Conservation (phyloP, 225 moss, liverwort and hornwort species). For the Straminergon stramineum region DNA sequence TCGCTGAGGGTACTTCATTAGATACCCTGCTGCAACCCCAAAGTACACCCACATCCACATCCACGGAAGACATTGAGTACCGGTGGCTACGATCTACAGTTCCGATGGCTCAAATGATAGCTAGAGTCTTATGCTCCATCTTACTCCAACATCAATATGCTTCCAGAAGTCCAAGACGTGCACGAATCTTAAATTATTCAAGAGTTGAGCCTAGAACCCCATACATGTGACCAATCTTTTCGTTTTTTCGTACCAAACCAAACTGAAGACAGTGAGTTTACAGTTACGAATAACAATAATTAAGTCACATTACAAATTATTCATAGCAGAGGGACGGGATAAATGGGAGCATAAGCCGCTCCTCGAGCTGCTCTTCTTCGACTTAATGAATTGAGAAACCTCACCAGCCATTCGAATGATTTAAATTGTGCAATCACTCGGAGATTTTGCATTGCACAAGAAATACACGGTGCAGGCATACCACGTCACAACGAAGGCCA, state of each 20-base stretch:
- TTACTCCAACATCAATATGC: neutral
- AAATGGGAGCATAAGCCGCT: neutral
- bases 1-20: neutral
- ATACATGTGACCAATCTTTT: neutral
- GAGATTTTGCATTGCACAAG: neutral
- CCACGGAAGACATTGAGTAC: neutral
- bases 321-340: neutral
- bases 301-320: neutral
- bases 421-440: neutral
- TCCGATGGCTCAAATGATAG: neutral
- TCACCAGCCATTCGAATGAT: neutral
- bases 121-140: neutral
- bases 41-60: neutral
- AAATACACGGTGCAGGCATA: neutral
- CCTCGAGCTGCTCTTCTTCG: neutral
- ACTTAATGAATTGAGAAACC: neutral
- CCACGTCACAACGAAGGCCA: neutral
- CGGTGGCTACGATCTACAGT: neutral
- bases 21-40: neutral
- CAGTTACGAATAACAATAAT: neutral
- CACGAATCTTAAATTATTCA: neutral
- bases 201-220: neutral
- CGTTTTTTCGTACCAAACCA: too few relatives aligned
- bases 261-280: neutral
- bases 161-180: neutral